A percentile compares a stretch with the other conserved stretches of the same genome.
Conservation (phyloP, 305 asterid species). For the Fraxinus albicans region DNA sequence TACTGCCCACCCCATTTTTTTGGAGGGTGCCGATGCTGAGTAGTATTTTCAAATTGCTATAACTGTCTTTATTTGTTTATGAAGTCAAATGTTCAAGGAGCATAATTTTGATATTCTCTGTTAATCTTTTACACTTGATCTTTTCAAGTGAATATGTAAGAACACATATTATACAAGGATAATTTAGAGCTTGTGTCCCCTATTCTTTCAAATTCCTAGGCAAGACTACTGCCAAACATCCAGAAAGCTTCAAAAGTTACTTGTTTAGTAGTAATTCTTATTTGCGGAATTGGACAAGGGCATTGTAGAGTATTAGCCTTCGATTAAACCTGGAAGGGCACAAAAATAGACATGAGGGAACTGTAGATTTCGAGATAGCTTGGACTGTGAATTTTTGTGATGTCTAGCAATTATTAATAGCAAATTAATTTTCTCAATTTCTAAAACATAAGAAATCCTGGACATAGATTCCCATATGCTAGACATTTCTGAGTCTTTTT, state of each 20-base stretch:
- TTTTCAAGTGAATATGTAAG: not conserved
- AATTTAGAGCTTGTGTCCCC: not conserved
- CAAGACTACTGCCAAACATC: not conserved
- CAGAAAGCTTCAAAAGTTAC: not conserved
- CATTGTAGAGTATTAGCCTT: not conserved
- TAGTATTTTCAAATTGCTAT: slow-evolving; percentile 1
- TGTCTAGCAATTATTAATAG: not conserved
- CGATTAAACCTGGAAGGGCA: not conserved
- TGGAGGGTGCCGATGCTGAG: not conserved
- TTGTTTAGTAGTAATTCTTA: not conserved
- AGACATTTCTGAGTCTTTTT: not conserved
- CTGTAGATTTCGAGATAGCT: not conserved
- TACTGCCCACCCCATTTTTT: not conserved
- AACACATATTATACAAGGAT: not conserved
- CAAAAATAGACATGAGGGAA: not conserved
- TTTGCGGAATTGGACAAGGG: not conserved
- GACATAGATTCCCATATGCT: not conserved
- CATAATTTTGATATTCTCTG: not conserved
- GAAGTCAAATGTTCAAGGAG: slow-evolving; percentile 13
- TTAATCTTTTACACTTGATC: not conserved
- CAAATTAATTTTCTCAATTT: not conserved
- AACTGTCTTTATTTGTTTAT: not conserved
- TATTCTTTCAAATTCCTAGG: not conserved
- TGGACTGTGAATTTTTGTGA: not conserved
- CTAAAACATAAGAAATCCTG: not conserved